phyloP scores from a whole-genome alignment of 371 early-diverging fungal species.

The Circinella umbellata region DNA sequence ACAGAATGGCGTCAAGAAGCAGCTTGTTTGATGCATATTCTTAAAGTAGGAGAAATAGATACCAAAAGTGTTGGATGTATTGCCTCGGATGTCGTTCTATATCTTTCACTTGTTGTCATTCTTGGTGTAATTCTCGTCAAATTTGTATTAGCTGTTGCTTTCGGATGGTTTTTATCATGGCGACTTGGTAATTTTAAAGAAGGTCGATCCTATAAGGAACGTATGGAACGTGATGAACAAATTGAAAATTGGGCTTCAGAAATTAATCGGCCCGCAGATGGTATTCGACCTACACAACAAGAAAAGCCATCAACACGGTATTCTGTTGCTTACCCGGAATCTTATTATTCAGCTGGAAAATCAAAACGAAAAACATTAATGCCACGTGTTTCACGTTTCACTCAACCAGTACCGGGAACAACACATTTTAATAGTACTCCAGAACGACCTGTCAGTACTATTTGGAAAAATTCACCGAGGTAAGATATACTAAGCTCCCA shows the following conservation, averaged over 20 bases:
- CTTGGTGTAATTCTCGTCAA: conserved; percentile 64
- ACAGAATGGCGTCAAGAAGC: conserved; percentile 46
- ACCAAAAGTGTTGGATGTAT: conserved; percentile 73
- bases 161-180: conserved; percentile 75
- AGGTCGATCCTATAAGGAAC: conserved; percentile 52
- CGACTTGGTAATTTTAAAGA: conserved; percentile 64
- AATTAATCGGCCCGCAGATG: conserved; percentile 51
- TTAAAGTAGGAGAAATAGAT: conserved; percentile 82
- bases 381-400: conserved; percentile 51
- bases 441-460: conserved; percentile 30
- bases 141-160: conserved; percentile 77
- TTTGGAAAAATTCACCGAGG: conserved; percentile 46
- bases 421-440: conserved; percentile 38
- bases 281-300: conserved; percentile 24
- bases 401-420: conserved; percentile 46
- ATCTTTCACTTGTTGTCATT: conserved; percentile 59
- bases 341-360: conserved; percentile 20
- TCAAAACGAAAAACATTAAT: conserved; percentile 36
- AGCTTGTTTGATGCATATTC: conserved; percentile 65
- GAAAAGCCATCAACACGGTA: conserved; percentile 19
- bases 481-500: conserved; percentile 1
- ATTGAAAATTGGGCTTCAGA: conserved; percentile 67
- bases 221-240: conserved; percentile 58
- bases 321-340: neutral
- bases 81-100: conserved; percentile 66